Evolutionary conservation across 495 filamentous ascomycete genomes (phyloP), one percentile per base, ranked within the genome.

Genomic region (Talaromyces proteolyticus): DNA sequence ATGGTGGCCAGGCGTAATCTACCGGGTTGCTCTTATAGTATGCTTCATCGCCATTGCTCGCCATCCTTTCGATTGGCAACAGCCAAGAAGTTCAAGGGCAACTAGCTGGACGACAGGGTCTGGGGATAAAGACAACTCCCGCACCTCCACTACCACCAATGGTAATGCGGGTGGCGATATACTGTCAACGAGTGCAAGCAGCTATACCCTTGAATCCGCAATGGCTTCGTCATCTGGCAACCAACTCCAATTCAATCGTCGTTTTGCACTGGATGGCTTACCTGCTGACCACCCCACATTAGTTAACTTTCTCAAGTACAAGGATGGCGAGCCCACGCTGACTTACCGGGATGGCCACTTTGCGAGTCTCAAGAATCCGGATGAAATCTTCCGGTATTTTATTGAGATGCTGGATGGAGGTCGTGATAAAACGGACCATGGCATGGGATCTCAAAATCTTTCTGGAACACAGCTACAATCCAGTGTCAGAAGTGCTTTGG

Each of bases 1-100:
- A 18, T 82, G 79, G 79, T 80, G 77, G 74, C 56, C 75, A 20
- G 66, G 64, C 3, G 78, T 72, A 18, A 53, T 80, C 40, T 80
- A 81, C 59, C 70, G 78, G 8, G 76, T 67, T 2, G 67, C 67
- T 6, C 59, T 80, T 25, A 66, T 78, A 49, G 56, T 80, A 6
- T 81, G 77, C 76, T 57, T 60, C 1, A 68, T 70, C 43, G 72
- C 66, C 63, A 52, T 71, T 7, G 56, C 60, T 0, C 60, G 62
- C 17, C 40, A 52, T 38, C 24, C 39, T 3, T 42, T 45, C 14
- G 25, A 11, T 24, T 42, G 42, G 34, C n/a, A 17, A n/a, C 20
- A 34, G 12, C 24, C 56, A 16, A 38, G 21, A 51, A 49, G 16
- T 40, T 54, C 22, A 20, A 22, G 4, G 36, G 44, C 50, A 49